Percentiles rank a stretch among this genome's conserved stretches.
Conservation (phyloP, 1,284 basidiomycete genomes). For the Apiotrichum porosum region DNA sequence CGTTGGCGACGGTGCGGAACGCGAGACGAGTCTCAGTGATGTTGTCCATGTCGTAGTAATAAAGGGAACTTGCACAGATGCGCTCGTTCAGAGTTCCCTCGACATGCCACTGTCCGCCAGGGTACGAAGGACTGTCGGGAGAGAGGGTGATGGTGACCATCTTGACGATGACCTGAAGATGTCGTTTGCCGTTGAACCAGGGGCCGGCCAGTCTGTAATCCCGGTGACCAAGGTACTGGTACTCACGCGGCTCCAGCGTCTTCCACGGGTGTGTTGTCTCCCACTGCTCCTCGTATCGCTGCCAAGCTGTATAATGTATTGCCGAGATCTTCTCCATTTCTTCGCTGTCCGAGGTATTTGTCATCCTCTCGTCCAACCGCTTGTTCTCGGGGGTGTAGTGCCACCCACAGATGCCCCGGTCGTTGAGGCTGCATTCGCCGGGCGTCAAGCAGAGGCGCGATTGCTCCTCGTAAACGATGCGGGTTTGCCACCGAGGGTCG, state of each 20-base stretch:
- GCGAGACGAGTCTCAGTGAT: conserved; percentile 6
- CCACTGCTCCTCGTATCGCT: no score
- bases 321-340: no score
- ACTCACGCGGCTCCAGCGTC: conserved; percentile 13
- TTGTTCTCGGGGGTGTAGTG: no score
- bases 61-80: conserved; percentile 11
- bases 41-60: conserved; percentile 16
- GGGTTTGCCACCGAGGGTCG: no score
- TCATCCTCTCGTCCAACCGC: conserved; percentile 9
- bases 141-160: conserved; percentile 15
- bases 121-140: conserved; percentile 12
- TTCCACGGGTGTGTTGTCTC: conserved; percentile 6
- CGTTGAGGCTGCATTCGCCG: neutral
- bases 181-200: no score
- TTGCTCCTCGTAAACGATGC: no score
- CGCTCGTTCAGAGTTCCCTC: conserved; percentile 15
- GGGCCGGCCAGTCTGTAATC: no score
- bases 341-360: no score
- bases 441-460: no score
- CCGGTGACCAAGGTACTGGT: no score
- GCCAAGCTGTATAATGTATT: no score
- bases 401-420: no score
- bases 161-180: conserved; percentile 15
- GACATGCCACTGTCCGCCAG: conserved; percentile 10
- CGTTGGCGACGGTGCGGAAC: conserved; percentile 3